A percentile compares a stretch with the other conserved stretches of the same genome.
phyloP scores from a whole-genome alignment of 208 protist genomes.

The Trypanosoma avium region DNA sequence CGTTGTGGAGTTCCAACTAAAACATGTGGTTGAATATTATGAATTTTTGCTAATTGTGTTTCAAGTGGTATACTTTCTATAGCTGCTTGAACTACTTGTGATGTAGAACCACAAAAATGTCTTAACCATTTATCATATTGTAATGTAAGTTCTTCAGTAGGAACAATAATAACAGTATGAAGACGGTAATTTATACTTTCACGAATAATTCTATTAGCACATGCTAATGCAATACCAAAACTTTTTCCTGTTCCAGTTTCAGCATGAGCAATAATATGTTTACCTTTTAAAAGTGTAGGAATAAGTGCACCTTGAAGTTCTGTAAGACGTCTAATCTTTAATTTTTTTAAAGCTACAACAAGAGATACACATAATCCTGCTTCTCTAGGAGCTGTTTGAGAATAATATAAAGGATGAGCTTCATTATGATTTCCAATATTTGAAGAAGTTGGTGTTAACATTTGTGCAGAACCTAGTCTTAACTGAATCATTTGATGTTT shows the following conservation, averaged over 20 bases:
- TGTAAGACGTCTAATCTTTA: slow-evolving; percentile 74
- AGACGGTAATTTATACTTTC: slow-evolving; percentile 86
- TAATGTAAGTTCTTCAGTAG: slow-evolving; percentile 81
- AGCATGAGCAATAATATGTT: slow-evolving; percentile 88
- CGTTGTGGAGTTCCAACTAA: slow-evolving; percentile 86
- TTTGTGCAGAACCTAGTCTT: slow-evolving; percentile 73
- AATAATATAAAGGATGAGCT: slow-evolving; percentile 84
- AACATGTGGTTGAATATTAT: slow-evolving; percentile 90
- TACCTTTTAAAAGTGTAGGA: slow-evolving; percentile 81
- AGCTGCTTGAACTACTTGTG: slow-evolving; percentile 79
- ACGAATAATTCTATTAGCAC: slow-evolving; percentile 81
- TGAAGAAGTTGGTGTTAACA: slow-evolving; percentile 67
- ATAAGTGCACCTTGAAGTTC: slow-evolving; percentile 88
- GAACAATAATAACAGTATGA: slow-evolving; percentile 86
- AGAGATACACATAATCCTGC: slow-evolving; percentile 77
- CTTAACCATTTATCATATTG: slow-evolving; percentile 91
- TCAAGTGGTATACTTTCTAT: slow-evolving; percentile 78
- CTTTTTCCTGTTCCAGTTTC: slow-evolving; percentile 90
- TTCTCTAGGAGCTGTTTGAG: slow-evolving; percentile 63
- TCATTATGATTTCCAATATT: slow-evolving; percentile 75
- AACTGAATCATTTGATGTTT: slow-evolving; percentile 65
- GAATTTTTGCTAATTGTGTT: slow-evolving; percentile 72
- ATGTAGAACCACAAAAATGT: slow-evolving; percentile 75
- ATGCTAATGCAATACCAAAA: slow-evolving; percentile 87
- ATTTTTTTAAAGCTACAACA: slow-evolving; percentile 58